phyloP scores from a whole-genome alignment of 1,284 basidiomycete species.

The Ganoderma resinaceum region DNA sequence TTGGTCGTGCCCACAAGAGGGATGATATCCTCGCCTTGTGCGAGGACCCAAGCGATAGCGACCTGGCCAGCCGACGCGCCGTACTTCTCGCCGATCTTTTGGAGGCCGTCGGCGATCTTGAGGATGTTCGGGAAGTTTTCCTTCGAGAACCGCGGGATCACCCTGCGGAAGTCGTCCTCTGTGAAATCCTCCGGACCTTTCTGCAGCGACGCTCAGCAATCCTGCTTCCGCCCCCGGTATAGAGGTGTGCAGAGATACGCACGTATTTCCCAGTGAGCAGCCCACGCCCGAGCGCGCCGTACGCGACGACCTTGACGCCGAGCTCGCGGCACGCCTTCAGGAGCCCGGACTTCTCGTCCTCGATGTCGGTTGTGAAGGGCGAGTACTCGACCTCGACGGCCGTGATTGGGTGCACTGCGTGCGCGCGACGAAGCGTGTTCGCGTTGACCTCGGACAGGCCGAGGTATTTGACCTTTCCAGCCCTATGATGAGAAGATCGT shows the following conservation, averaged over 20 bases:
- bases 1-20: conserved; percentile 47
- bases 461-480: conserved; percentile 66
- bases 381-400: conserved; percentile 72
- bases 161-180: conserved; percentile 52
- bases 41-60: conserved; percentile 51
- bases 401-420: conserved; percentile 64
- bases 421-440: conserved; percentile 66
- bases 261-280: conserved; percentile 64
- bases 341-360: conserved; percentile 53
- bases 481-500: conserved; percentile 39
- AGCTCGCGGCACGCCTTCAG: conserved; percentile 59
- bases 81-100: conserved; percentile 37
- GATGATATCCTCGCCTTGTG: conserved; percentile 45
- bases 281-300: conserved; percentile 69
- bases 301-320: conserved; percentile 62
- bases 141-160: conserved; percentile 45
- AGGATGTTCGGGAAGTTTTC: conserved; percentile 56
- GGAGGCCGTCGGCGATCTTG: conserved; percentile 46
- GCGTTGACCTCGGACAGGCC: conserved; percentile 69
- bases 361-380: conserved; percentile 64
- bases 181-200: conserved; percentile 59
- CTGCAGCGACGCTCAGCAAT: conserved; percentile 33
- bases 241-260: no score
- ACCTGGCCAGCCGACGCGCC: conserved; percentile 49
- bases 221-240: no score